Percentiles rank a stretch among this genome's conserved stretches.
These are phyloP conservation scores for Phytophthora hibernalis DNA, from an alignment of 352 stramenopile genomes.

Conservation along the genomic window DNA sequence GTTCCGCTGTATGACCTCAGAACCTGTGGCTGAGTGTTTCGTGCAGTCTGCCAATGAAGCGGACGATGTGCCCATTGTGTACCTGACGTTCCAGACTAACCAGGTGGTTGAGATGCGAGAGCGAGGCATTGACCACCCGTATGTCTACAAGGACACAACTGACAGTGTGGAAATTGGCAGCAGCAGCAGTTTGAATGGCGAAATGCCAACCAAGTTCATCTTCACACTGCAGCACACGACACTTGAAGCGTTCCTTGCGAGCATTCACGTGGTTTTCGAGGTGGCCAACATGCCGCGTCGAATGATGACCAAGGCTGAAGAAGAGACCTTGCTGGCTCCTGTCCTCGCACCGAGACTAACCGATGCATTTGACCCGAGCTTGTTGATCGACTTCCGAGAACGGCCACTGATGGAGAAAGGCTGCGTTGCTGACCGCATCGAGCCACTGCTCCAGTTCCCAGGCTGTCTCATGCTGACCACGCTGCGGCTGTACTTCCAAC, in stretches of 20 bases:
- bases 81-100: constrained; percentile 68
- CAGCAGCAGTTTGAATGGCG: constrained; percentile 9
- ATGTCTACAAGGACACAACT: constrained; percentile 53
- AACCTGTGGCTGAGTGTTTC: constrained; percentile 67
- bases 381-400: constrained; percentile 89
- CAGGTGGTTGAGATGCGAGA: constrained; percentile 78
- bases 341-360: constrained; percentile 63
- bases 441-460: constrained; percentile 87
- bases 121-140: constrained; percentile 74
- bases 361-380: constrained; percentile 79
- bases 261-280: constrained; percentile 67
- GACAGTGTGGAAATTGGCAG: constrained; percentile 4
- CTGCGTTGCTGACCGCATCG: constrained; percentile 76
- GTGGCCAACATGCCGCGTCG: constrained; percentile 54
- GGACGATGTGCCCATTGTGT: constrained; percentile 29
- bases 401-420: constrained; percentile 55
- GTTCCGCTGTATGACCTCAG: constrained; percentile 66
- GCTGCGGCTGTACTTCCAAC: constrained; percentile 91
- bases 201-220: constrained; percentile 57
- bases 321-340: constrained; percentile 68
- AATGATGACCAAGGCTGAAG: constrained; percentile 67
- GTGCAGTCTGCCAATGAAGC: constrained; percentile 16
- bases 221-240: constrained; percentile 83
- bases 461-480: constrained; percentile 87
- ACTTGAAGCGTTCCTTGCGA: constrained; percentile 68